Conservation (phyloP, 495 filamentous ascomycete genomes). For the Lichina pygmaea region DNA sequence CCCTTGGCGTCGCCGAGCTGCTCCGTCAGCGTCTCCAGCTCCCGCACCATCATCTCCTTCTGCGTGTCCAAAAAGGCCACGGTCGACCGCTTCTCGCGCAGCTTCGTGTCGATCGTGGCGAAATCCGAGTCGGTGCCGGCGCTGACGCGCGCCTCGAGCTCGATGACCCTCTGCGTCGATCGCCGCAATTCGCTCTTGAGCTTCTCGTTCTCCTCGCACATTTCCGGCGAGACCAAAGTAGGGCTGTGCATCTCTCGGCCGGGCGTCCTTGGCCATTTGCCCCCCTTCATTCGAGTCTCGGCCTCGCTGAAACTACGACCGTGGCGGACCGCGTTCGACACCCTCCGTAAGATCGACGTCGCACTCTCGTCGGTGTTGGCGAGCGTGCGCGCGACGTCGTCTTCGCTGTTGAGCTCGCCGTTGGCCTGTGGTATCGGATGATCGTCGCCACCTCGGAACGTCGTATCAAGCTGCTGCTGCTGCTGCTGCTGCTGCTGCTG, state of each 20-base stretch:
- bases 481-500: not conserved
- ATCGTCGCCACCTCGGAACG: not conserved
- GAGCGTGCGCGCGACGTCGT: slow-evolving; percentile 65
- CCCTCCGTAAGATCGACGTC: slow-evolving; percentile 52
- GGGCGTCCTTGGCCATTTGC: slow-evolving; percentile 46
- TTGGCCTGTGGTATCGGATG: slow-evolving; percentile 30
- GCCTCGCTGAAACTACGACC: slow-evolving; percentile 70
- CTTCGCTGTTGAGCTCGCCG: slow-evolving; percentile 68
- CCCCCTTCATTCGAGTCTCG: slow-evolving; percentile 20
- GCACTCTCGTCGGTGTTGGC: slow-evolving; percentile 25
- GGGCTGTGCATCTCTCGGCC: slow-evolving; percentile 50
- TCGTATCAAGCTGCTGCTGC: not conserved
- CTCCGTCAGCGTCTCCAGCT: slow-evolving; percentile 69
- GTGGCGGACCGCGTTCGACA: slow-evolving; percentile 82
- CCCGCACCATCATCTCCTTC: slow-evolving; percentile 79
- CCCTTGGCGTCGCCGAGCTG: slow-evolving; percentile 41
- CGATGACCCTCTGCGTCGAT: slow-evolving; percentile 53
- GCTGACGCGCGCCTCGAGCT: slow-evolving; percentile 46
- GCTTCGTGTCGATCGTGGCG: slow-evolving; percentile 45
- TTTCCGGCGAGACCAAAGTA: slow-evolving; percentile 29
- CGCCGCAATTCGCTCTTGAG: slow-evolving; percentile 55
- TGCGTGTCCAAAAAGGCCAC: slow-evolving; percentile 89
- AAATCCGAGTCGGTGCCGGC: slow-evolving; percentile 49
- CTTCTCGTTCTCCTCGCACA: slow-evolving; percentile 41
- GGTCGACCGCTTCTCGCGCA: slow-evolving; percentile 83